Percentiles rank a stretch among this genome's conserved stretches.
These are phyloP conservation scores for Aspergillus ustus DNA, from an alignment of 2,329 filamentous ascomycete species.

Conservation along the genomic window DNA sequence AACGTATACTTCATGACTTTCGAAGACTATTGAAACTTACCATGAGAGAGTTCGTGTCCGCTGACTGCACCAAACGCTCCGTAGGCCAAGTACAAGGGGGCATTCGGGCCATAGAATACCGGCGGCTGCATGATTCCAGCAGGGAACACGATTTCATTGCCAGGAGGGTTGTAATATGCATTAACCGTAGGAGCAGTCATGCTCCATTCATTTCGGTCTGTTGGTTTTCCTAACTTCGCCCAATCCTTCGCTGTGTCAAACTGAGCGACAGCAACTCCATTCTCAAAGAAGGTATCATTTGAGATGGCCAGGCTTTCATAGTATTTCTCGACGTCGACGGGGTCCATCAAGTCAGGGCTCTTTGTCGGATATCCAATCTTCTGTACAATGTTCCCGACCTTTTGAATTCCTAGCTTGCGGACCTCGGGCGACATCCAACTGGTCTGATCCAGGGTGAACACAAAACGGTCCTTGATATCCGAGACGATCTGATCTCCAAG, in stretches of 20 bases:
- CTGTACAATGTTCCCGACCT: constrained; percentile 69
- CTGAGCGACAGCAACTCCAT: constrained; percentile 57
- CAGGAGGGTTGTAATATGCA: constrained; percentile 67
- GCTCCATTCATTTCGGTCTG: constrained; percentile 63
- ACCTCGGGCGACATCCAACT: constrained; percentile 70
- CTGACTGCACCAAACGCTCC: constrained; percentile 71
- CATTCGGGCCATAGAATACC: constrained; percentile 62
- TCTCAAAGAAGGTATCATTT: constrained; percentile 60
- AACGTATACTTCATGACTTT: background rate
- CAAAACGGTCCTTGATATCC: constrained; percentile 71
- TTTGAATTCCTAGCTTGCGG: constrained; percentile 63
- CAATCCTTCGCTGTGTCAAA: constrained; percentile 58
- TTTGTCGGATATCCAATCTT: constrained; percentile 71
- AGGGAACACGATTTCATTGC: constrained; percentile 72
- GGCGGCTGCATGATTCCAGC: constrained; percentile 73
- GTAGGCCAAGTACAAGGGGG: constrained; percentile 69
- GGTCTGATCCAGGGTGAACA: constrained; percentile 61
- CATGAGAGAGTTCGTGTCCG: constrained; percentile 71
- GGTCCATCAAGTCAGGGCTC: constrained; percentile 65
- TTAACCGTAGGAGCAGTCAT: constrained; percentile 68
- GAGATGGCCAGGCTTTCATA: constrained; percentile 61
- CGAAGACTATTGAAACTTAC: constrained; percentile 29
- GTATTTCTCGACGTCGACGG: constrained; percentile 59
- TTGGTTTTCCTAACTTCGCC: constrained; percentile 63
- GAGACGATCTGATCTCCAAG: constrained; percentile 72